Evolutionary conservation across 2,329 filamentous ascomycete species (phyloP), one percentile per base, ranked within the genome.

Genomic region (Aspergillus latus): DNA sequence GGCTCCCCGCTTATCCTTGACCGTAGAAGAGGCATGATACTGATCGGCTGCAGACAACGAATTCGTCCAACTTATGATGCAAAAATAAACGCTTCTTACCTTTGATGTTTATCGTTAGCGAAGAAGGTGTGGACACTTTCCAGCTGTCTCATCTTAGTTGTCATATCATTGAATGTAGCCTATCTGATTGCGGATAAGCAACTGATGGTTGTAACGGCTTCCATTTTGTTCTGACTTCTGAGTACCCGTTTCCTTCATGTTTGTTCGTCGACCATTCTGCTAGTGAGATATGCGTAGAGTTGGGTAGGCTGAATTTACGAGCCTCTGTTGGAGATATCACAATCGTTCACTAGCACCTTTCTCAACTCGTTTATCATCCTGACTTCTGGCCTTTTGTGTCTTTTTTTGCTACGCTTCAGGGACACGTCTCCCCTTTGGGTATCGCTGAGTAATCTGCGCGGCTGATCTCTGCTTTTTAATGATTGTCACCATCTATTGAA

Each of bases 11-110:
- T 44, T 21, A 51, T 29, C n/a, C 37, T 29, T 29, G 7, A 34
- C 21, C 21, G 21, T 16, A 26, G 21, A 21, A 11, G 13, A 40
- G 30, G 47, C 21, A 26, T 5, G 8, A 45, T 45, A 26, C 50
- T 54, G 30, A 46, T 21, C 13, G 10, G 4, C 30, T 9, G 13
- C 58, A 93, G 89, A 93, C 80, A 93, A 93, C 81, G 90, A 94
- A 78, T 94, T 94, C 72, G 90, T 94, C 68, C 90, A 94, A 80
- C 87, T 94, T 73, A 94, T 94, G 90, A 93, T 94, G 90, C 90
- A 94, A 84, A 93, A 93, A 83, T 93, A 90, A 82, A 75, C 61
- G 58, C 52, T 57, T 50, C 49, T 54, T 62, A 62, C 58, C 62
- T 58, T 62, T 60, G 62, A 62, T 65, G 60, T 65, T 60, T 57